Base-by-base conservation (phyloP, 108 stramenopile species). In the Cyclotella sp. region DNA sequence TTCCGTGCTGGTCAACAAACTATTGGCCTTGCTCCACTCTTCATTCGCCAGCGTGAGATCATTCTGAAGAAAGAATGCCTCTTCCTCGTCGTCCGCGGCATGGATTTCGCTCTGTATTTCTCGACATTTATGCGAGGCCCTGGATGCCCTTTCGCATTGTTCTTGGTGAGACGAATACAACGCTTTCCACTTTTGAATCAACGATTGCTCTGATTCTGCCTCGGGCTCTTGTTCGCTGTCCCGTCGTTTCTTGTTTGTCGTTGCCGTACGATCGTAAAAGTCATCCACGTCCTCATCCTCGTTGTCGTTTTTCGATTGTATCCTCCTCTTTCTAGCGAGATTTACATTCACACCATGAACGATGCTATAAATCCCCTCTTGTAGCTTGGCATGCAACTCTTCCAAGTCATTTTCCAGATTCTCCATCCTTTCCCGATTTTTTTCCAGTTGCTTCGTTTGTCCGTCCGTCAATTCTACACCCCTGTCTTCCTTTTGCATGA, bases 61-160 rank as follows among this genome's bases (percentile, higher is more conserved):
- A 70, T 94, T 94, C 51, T 84, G 76, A 9, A 89, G 39, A 75
- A 89, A 94, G 69, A 92, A 94, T 9, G 64, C 71, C 27, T 94
- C 93, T 30, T 90, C 91, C 0, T 78, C 83, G 47, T 88, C 87
- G 22, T 78, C 79, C n/a, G 1, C 47, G 22, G 24, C 57, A 21
- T 78, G 44, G 27, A 86, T 64, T 42, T 54, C 55, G 22, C 19
- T 29, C 26, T 88, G 52, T 29, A 81, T 62, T 24, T 68, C 14
- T n/a, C 26, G 12, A 30, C 74, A 62, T 34, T 45, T 52, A 18
- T 62, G 42, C 10, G 24, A 21, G 18, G 72, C 75, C 14, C 54
- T 73, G 4, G 65, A 41, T 45, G 68, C 24, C 19, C 88, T 29
- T 59, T 59, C 21, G 6, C 73, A 52, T 63, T 79, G 81, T 28